These are phyloP conservation scores for Fusarium duplospermum DNA, from an alignment of 2,329 filamentous ascomycete species.

Conservation along the genomic window DNA sequence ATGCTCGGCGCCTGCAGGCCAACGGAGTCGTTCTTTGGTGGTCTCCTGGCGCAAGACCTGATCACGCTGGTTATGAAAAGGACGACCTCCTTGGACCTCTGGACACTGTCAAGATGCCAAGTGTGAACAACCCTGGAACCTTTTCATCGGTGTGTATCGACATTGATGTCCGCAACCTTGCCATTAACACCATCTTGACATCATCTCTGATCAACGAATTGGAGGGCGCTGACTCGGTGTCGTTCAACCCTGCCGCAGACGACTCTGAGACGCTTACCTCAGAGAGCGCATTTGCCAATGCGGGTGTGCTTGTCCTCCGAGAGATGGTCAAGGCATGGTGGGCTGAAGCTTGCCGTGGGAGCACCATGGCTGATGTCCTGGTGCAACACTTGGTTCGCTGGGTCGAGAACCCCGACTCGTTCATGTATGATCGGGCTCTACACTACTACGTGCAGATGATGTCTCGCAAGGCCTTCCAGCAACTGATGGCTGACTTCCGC, in stretches of 20 bases:
- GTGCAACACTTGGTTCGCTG: constrained; percentile 97
- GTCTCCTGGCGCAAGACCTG: constrained; percentile 86
- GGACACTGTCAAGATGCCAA: constrained; percentile 91
- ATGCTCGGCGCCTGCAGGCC: constrained; percentile 87
- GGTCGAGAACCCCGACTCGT: constrained; percentile 93
- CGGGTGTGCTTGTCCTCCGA: constrained; percentile 87
- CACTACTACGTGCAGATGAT: constrained; percentile 99
- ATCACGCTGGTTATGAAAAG: constrained; percentile 95
- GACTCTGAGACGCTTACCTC: constrained; percentile 73
- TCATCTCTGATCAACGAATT: constrained; percentile 97
- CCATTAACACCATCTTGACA: constrained; percentile 97
- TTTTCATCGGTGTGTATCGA: constrained; percentile 98
- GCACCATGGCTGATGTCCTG: constrained; percentile 95
- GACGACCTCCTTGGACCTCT: constrained; percentile 88
- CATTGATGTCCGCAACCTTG: constrained; percentile 90
- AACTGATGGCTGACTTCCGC: constrained; percentile 96
- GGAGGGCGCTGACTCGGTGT: constrained; percentile 87
- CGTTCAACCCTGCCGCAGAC: constrained; percentile 73
- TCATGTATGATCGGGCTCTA: constrained; percentile 92
- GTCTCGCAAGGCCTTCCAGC: constrained; percentile 95
- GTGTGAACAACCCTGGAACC: constrained; percentile 91
- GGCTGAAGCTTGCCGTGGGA: constrained; percentile 90
- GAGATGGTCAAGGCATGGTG: constrained; percentile 99
- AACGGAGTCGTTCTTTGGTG: constrained; percentile 98
- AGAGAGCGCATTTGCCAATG: constrained; percentile 92